Evolutionary conservation across 2,329 filamentous ascomycete species (phyloP).

Genomic region (Talaromyces sp.): DNA sequence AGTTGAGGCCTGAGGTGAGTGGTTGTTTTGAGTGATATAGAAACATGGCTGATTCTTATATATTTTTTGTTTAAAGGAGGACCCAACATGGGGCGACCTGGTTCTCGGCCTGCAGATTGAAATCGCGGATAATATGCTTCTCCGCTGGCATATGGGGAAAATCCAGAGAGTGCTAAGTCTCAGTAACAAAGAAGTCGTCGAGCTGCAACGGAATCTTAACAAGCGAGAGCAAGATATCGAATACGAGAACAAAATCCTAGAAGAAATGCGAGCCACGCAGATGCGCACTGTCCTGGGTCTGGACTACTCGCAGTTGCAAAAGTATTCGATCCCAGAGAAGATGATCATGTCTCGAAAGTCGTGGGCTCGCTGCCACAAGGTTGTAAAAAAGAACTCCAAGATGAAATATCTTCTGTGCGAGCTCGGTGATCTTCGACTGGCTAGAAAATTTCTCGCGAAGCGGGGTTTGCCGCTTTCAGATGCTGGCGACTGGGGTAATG

Average conservation of each 20-base stretch:
- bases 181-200: constrained; percentile 17
- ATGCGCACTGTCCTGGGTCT: constrained; percentile 25
- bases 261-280: constrained; percentile 32
- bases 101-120: constrained; percentile 28
- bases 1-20: neutral
- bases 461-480: constrained; percentile 23
- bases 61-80: neutral
- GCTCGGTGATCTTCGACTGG: constrained; percentile 25
- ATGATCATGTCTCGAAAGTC: constrained; percentile 24
- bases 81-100: constrained; percentile 31
- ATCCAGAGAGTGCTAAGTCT: constrained; percentile 24
- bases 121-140: constrained; percentile 30
- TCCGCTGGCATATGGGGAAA: constrained; percentile 17
- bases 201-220: constrained; percentile 15
- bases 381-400: constrained; percentile 6
- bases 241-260: constrained; percentile 25
- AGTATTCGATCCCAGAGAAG: constrained; percentile 21
- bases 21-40: neutral
- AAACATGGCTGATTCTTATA: neutral
- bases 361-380: constrained; percentile 17
- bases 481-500: constrained; percentile 31
- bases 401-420: constrained; percentile 27
- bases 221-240: constrained; percentile 23
- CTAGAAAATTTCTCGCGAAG: constrained; percentile 27
- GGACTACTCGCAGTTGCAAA: constrained; percentile 26